phyloP scores from a whole-genome alignment of 805 yeast genomes.

The Saccharomycopsis babjevae region DNA sequence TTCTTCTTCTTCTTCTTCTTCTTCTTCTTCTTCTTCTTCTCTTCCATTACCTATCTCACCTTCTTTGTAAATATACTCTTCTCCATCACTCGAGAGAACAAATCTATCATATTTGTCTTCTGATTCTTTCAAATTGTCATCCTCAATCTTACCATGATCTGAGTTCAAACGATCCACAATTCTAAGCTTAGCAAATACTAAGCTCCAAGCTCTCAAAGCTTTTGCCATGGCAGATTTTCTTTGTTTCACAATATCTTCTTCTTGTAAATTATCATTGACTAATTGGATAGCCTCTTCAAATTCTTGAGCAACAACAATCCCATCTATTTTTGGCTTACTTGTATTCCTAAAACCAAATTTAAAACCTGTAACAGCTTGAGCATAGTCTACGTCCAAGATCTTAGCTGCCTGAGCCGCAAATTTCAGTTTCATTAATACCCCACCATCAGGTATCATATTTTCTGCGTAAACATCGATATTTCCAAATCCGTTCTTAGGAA shows the following conservation, averaged over 20 bases:
- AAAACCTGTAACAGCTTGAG: conserved; percentile 80
- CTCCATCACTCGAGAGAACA: conserved; percentile 10
- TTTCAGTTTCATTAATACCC: conserved; percentile 45
- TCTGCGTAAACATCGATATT: conserved; percentile 73
- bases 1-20: conserved; percentile 18
- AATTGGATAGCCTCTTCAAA: conserved; percentile 48
- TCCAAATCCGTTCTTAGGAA: conserved; percentile 70
- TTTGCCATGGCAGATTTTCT: conserved; percentile 35
- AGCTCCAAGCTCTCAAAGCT: conserved; percentile 46
- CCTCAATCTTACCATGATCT: conserved; percentile 37
- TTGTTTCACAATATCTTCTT: conserved; percentile 38
- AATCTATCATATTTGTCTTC: conserved; percentile 10
- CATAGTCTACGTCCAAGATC: conserved; percentile 62
- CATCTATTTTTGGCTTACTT: conserved; percentile 59
- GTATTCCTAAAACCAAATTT: conserved; percentile 46
- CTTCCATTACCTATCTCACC: conserved; percentile 11
- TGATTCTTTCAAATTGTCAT: not conserved
- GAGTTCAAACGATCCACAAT: conserved; percentile 36
- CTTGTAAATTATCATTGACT: conserved; percentile 39
- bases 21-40: conserved; percentile 18
- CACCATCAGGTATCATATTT: conserved; percentile 79
- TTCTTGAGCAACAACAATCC: conserved; percentile 62
- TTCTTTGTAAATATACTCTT: conserved; percentile 18
- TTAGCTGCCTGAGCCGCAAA: conserved; percentile 63
- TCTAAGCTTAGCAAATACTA: conserved; percentile 39